phyloP scores from a whole-genome alignment of 2,329 filamentous ascomycete genomes.

The Colletotrichum endophyticum region DNA sequence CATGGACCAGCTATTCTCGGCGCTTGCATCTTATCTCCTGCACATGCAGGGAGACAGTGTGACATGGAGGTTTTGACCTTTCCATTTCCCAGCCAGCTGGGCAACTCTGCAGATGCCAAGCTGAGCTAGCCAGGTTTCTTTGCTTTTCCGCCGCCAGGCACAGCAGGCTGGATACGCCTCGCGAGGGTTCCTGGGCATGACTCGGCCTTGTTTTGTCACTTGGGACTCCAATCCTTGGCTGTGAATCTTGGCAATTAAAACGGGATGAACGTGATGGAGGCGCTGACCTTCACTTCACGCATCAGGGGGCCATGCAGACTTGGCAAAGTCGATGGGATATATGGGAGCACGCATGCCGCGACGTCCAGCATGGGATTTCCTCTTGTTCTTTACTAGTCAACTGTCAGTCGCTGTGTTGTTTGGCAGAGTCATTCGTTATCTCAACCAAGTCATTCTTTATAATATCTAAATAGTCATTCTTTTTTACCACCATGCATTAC shows the following conservation, averaged over 20 bases:
- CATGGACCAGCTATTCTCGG: neutral
- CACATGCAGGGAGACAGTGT: neutral
- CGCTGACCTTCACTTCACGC: neutral
- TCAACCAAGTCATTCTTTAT: conserved; percentile 8
- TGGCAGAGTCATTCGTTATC: conserved; percentile 15
- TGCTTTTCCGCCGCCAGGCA: neutral
- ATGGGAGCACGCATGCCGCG: neutral
- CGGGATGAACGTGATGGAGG: neutral
- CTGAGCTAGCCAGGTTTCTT: neutral
- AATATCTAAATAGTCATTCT: neutral
- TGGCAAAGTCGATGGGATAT: conserved; percentile 11
- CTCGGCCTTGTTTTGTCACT: neutral
- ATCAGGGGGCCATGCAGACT: neutral
- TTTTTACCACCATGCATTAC: conserved; percentile 14
- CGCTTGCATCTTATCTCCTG: neutral
- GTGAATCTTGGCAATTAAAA: conserved; percentile 13
- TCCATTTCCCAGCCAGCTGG: neutral
- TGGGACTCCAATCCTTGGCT: neutral
- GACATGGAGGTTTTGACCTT: neutral
- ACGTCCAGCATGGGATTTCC: neutral
- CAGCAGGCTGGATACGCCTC: neutral
- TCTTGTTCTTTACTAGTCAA: neutral
- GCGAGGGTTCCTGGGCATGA: neutral
- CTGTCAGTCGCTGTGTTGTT: neutral
- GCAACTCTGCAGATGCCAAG: neutral